Evolutionary conservation across 768 basidiomycete species (phyloP), one percentile per base, ranked within the genome.

Genomic region (Imleria badia): DNA sequence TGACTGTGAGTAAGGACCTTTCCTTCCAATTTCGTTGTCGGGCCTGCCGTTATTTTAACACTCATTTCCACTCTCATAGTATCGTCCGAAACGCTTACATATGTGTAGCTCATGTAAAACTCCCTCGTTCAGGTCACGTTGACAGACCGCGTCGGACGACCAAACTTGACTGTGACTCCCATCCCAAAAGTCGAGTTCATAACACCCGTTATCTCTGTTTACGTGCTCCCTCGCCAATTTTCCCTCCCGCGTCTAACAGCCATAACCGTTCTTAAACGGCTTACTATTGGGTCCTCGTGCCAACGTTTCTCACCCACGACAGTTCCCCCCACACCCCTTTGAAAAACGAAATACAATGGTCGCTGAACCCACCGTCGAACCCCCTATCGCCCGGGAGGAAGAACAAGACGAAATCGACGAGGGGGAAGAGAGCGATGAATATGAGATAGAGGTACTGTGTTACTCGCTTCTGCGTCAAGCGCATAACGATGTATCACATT

Each of bases 391-490:
- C 0, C 14, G 3, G 1, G 41, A 56, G 20, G 58, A 63, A 34
- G 42, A 36, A 26, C n/a, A 33, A 9, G 55, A 60, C 14, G 58
- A 55, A 29, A 3, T 6, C 20, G 47, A 59, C 7, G 63, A 61
- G 2, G 68, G 48, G 13, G 70, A 72, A n/a, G 66, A 71, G 29
- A 68, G 60, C 29, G 68, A 69, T 20, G n/a, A 17, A 2, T 72
- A 70, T 44, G 68, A 65, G 1, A 3, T 56, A 23, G 63, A 70
- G 56, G 68, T 69, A 45, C 43, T n/a, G 50, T 43, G 11, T 41
- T 14, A 9, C 41, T 54, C 42, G 5, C 39, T 43, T 59, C 47
- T 23, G 26, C 12, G 13, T 19, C 35, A 20, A 20, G 38, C 38
- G 30, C 30, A 19, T 29, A 26, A 6, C 26, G 11, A 35, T 41